phyloP scores from a whole-genome alignment of 768 basidiomycete species.

The Lyophyllum shimeji region DNA sequence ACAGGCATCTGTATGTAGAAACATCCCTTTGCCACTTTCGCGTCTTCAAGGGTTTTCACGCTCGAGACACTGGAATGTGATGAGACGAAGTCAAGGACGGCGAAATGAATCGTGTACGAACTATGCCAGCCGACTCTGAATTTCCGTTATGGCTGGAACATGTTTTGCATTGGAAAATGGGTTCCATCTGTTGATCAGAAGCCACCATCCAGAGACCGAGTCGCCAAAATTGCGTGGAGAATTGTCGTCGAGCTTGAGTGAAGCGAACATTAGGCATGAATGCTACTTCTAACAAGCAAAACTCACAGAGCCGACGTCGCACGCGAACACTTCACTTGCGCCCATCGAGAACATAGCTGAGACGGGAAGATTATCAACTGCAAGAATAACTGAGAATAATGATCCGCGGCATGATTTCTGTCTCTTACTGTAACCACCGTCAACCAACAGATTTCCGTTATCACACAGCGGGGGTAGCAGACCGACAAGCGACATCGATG shows the following conservation, averaged over 20 bases:
- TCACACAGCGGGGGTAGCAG: constrained; percentile 93
- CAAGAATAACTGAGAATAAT: constrained; percentile 1
- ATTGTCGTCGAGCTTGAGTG: constrained; percentile 81
- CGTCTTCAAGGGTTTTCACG: constrained; percentile 92
- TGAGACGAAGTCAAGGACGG: constrained; percentile 6
- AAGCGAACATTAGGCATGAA: background rate
- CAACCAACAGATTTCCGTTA: constrained; percentile 89
- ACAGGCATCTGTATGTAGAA: constrained; percentile 96
- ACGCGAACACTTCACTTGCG: constrained; percentile 86
- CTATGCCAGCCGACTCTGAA: constrained; percentile 95
- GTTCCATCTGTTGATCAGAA: constrained; percentile 90
- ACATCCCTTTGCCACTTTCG: constrained; percentile 86
- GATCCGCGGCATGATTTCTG: background rate
- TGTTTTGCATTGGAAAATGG: constrained; percentile 78
- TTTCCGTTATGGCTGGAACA: constrained; percentile 89
- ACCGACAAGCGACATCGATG: constrained; percentile 97
- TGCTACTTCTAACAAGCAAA: background rate
- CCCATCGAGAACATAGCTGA: constrained; percentile 92
- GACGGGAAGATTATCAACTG: constrained; percentile 91
- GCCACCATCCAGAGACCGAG: constrained; percentile 94
- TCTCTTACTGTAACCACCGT: constrained; percentile 80
- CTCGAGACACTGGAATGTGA: constrained; percentile 75
- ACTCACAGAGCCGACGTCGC: constrained; percentile 87
- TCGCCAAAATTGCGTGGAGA: constrained; percentile 95
- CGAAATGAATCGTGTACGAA: constrained; percentile 40